Conservation (phyloP, 305 asterid genomes). For the Stenogyne calaminthoides region DNA sequence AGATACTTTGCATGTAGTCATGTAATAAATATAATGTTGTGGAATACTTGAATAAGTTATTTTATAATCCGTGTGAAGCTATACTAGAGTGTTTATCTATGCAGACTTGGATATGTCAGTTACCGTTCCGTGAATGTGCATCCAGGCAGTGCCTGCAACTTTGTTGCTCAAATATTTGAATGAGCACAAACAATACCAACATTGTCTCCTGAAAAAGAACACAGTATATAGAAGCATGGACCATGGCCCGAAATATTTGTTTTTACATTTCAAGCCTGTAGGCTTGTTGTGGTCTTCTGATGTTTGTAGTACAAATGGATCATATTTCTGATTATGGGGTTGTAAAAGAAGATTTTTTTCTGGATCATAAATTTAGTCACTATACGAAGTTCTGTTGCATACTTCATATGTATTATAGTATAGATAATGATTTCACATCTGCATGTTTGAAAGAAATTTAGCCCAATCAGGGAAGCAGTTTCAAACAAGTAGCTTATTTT, state of each 20-base stretch:
- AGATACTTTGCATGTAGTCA: neutral
- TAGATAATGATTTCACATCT: neutral
- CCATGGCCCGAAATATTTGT: neutral
- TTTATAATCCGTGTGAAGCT: neutral
- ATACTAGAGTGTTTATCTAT: neutral
- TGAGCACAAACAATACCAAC: neutral
- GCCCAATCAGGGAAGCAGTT: conserved; percentile 17
- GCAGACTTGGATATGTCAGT: conserved; percentile 8
- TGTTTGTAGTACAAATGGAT: neutral
- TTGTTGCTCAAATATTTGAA: neutral
- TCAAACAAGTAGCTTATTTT: conserved; percentile 5
- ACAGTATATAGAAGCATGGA: neutral
- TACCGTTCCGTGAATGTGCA: neutral
- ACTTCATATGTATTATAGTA: neutral
- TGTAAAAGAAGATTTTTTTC: neutral
- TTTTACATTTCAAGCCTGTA: neutral
- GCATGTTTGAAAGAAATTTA: neutral
- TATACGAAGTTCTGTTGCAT: neutral
- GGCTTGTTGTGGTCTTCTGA: neutral
- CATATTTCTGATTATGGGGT: neutral
- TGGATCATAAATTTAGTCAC: neutral
- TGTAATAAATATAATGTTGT: neutral
- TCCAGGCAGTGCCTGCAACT: neutral
- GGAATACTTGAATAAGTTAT: neutral
- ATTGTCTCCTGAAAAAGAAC: neutral